Base-by-base conservation (phyloP, 23 red algal species). In the Gracilaria domingensis region DNA sequence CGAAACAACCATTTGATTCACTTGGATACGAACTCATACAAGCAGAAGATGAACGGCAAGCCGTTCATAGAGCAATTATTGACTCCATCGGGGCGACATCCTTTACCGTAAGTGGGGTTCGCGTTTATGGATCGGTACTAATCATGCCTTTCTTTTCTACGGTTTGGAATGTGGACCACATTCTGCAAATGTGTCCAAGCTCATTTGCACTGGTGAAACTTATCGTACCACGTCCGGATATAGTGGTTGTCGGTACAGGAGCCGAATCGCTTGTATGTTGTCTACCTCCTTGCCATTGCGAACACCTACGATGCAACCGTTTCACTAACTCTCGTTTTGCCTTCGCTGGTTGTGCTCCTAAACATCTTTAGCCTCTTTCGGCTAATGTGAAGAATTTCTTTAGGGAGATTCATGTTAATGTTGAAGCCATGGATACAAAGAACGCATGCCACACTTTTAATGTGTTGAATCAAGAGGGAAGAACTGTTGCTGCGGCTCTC, bases 391-490 rank as follows among this genome's bases (percentile, higher is more conserved):
- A 49, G 16, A 39, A 64, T 7, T 94, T 65, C 48, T 80, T 88
- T 34, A 49, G 49, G 23, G 72, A 80, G 9, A 87, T 94, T 1
- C 51, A 42, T 37, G 92, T 94, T 24, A 88, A 80, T 48, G 64
- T 94, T 0, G 92, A 94, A 36, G 55, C 79, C 20, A 87, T 94
- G 83, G 92, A 88, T 49, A 88, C 84, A 9, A 88, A 82, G 69
- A 88, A 94, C 28, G 92, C 92, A 9, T 88, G 92, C 30, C 92
- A 94, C 30, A 94, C 92, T 32, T 94, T 94, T 49, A 94, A 94
- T 75, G 55, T 94, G 45, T 75, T 94, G 20, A 94, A 94, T 65
- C 72, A 88, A 81, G 92, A 94, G 28, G 59, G 42, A 23, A 71
- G 89, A 48, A 92, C 72, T 61, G 89, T 92, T 45, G 77, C 89